phyloP scores from a whole-genome alignment of 176 grass and related monocot genomes.

The Triticum monococcum region DNA sequence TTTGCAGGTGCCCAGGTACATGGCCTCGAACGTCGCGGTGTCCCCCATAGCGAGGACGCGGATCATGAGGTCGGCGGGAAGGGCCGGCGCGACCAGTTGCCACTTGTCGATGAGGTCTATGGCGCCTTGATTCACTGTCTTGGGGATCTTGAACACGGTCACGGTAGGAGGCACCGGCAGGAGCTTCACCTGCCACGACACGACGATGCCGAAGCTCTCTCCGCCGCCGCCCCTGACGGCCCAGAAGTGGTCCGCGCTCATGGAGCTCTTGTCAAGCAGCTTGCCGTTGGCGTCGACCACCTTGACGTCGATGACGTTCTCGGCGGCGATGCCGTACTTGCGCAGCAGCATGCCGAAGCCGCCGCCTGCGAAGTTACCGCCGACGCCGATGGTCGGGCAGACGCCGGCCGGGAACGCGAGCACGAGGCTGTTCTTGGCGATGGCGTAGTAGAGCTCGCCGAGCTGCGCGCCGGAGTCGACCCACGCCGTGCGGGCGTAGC shows the following conservation, averaged over 20 bases:
- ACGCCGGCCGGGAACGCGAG: slow-evolving; percentile 41
- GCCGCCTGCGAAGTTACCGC: slow-evolving; percentile 52
- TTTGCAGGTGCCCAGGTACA: slow-evolving; percentile 29
- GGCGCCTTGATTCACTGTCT: slow-evolving; percentile 22
- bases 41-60: background rate
- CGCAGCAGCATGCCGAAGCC: slow-evolving; percentile 41
- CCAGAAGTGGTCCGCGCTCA: slow-evolving; percentile 43
- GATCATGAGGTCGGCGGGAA: slow-evolving; percentile 32
- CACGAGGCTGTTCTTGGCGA: slow-evolving; percentile 9
- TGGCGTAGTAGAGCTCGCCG: slow-evolving; percentile 49
- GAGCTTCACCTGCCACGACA: slow-evolving; percentile 30
- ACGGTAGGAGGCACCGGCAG: slow-evolving; percentile 19
- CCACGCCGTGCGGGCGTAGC: slow-evolving; percentile 23
- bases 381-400: slow-evolving; percentile 42
- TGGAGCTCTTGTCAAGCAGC: slow-evolving; percentile 28
- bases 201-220: slow-evolving; percentile 41
- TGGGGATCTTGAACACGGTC: slow-evolving; percentile 23
- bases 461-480: slow-evolving; percentile 49
- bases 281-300: slow-evolving; percentile 39
- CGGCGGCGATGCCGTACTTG: slow-evolving; percentile 49
- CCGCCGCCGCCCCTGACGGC: slow-evolving; percentile 47
- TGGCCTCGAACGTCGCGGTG: background rate
- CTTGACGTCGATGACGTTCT: slow-evolving; percentile 49
- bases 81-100: slow-evolving; percentile 35
- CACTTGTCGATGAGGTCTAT: slow-evolving; percentile 39